phyloP scores from a whole-genome alignment of 192 early-diverging fungal species.

The Coemansia sp. region DNA sequence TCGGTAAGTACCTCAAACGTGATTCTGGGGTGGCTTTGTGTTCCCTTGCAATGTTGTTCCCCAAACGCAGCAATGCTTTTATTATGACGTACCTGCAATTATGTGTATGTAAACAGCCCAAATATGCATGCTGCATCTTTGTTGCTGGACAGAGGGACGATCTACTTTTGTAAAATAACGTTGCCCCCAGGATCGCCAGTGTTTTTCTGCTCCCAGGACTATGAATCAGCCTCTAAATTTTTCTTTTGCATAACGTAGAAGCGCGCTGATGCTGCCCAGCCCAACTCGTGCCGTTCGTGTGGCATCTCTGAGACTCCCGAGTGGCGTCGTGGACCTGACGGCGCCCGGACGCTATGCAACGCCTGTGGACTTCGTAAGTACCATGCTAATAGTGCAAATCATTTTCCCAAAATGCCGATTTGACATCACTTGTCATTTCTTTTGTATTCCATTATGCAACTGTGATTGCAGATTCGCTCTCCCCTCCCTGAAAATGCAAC shows the following conservation, averaged over 20 bases:
- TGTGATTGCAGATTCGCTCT: slow-evolving; percentile 9
- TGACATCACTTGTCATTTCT: neutral
- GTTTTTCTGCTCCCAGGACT: neutral
- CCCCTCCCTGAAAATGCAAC: slow-evolving; percentile 1
- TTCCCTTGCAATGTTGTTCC: neutral
- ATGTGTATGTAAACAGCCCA: too few species aligned
- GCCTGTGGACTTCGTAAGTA: slow-evolving; percentile 87
- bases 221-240: neutral
- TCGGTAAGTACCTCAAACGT: slow-evolving; percentile 37
- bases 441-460: slow-evolving; percentile 7
- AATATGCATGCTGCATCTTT: too few species aligned
- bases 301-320: slow-evolving; percentile 87
- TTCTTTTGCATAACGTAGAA: slow-evolving; percentile 28
- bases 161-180: too few species aligned
- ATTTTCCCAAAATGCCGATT: neutral
- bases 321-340: slow-evolving; percentile 91
- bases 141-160: too few species aligned
- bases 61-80: too few species aligned
- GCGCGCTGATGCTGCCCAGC: slow-evolving; percentile 57
- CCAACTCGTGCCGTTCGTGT: slow-evolving; percentile 74
- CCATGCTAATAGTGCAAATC: neutral
- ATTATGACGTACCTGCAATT: too few species aligned
- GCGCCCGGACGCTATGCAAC: slow-evolving; percentile 90
- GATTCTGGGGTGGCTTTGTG: slow-evolving; percentile 1
- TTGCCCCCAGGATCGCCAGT: neutral